Base-by-base conservation (phyloP, 2,329 filamentous ascomycete species). In the Paracorniculantispora psalliotae region DNA sequence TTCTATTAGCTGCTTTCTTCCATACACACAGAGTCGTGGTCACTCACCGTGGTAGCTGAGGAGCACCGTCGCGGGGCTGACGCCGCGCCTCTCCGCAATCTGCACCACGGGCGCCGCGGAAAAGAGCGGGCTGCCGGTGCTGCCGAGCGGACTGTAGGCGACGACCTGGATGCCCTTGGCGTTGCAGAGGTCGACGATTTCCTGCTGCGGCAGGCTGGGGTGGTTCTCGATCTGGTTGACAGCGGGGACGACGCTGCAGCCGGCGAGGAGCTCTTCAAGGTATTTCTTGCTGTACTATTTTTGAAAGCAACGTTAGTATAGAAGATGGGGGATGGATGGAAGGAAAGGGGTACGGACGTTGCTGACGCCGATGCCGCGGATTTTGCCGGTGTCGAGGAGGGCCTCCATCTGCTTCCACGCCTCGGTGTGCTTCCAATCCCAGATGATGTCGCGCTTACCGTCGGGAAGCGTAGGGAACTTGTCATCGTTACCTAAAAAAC, bases 351-450 rank as follows among this genome's bases (percentile, higher is more conserved):
- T 4, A 63, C 73, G n/a, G 62, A 78, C 77, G 69, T 85, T 85
- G 73, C 76, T 80, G 49, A 85, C 81, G 51, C 82, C 82, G 51
- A 85, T 75, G 39, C 74, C 77, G 68, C 73, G 76, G 60, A 77
- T 73, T 73, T 85, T 87, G 64, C 85, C 85, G 0, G 82, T 80
- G 7, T 73, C 72, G 6, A 88, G 75, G 5, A 90, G 76, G 63
- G 79, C 81, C 77, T 91, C 89, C 81, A 91, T 86, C 71, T 81
- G 82, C 75, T 87, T 87, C 89, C 89, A 96, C 52, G 89, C 91
- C 61, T 90, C 80, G 63, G 89, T 76, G 72, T 93, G 89, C 66
- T 85, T 85, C 79, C 87, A 86, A 64, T 78, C 79, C 66, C 74
- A 80, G 69, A 88, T 79, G 57, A 94, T 83, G 71, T 96, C 90